Conservation (phyloP, 306 rosid genomes). For the Trifolium pratense region DNA sequence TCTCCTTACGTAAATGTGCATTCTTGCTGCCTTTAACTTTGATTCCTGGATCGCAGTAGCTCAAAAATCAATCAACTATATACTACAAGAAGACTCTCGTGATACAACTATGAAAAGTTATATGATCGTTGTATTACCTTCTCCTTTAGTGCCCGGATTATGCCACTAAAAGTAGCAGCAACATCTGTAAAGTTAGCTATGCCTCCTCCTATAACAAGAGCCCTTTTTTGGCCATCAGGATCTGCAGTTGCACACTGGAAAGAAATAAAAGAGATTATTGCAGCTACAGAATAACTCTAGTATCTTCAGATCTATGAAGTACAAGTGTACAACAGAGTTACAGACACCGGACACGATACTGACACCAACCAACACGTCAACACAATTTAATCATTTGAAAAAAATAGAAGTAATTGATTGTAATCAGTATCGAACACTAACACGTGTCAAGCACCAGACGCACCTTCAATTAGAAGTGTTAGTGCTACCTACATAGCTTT, state of each 20-base stretch:
- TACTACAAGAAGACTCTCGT: conserved; percentile 8
- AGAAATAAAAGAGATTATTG: conserved; percentile 42
- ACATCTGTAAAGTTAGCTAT: conserved; percentile 96
- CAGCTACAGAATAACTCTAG: conserved; percentile 14
- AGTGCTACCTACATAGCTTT: no score
- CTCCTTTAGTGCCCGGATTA: conserved; percentile 90
- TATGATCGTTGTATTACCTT: conserved; percentile 57
- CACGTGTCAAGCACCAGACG: no score
- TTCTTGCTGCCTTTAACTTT: conserved; percentile 81
- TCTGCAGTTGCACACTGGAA: conserved; percentile 89
- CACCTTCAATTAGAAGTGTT: no score
- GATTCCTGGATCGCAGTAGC: conserved; percentile 63
- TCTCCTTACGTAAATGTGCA: conserved; percentile 90
- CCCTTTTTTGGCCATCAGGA: conserved; percentile 87
- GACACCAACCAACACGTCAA: no score
- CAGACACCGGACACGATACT: no score
- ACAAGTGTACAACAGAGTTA: no score
- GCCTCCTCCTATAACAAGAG: conserved; percentile 97
- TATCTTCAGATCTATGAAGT: background rate
- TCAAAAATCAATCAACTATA: conserved; percentile 38
- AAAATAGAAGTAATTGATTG: no score
- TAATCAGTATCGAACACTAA: no score
- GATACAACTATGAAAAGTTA: conserved; percentile 1
- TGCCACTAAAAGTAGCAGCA: conserved; percentile 94
- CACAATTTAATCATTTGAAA: no score